phyloP scores from a whole-genome alignment of 306 rosid species.

The Castanospermum australe region DNA sequence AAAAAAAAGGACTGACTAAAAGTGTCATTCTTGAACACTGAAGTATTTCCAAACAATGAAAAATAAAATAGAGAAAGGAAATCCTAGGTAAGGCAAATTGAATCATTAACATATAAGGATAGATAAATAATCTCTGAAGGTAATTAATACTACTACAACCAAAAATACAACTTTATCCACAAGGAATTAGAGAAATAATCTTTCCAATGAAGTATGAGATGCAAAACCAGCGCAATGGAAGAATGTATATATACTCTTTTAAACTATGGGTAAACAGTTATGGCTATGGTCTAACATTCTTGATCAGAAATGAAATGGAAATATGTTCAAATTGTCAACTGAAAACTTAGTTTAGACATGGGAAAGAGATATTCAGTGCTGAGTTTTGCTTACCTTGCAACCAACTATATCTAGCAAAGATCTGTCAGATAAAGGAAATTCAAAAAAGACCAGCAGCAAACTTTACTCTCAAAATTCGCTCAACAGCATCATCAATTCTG shows the following conservation, averaged over 20 bases:
- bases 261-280: background rate
- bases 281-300: constrained; percentile 3
- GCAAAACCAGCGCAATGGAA: background rate
- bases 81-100: background rate
- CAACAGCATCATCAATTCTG: constrained; percentile 85
- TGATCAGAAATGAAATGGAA: background rate
- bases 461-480: constrained; percentile 84
- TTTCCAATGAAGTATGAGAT: background rate
- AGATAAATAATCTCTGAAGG: background rate
- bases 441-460: constrained; percentile 79
- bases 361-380: constrained; percentile 5
- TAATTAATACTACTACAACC: background rate
- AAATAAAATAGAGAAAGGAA: background rate
- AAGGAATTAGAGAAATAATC: background rate
- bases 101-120: background rate
- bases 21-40: background rate
- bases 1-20: background rate
- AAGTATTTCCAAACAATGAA: background rate
- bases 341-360: background rate
- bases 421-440: constrained; percentile 64
- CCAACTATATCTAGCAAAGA: constrained; percentile 77
- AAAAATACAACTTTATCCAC: background rate
- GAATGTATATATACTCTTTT: background rate
- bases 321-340: background rate
- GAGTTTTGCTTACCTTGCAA: constrained; percentile 62